Base-by-base conservation (phyloP, 306 rosid species). In the Abrus precatorius region DNA sequence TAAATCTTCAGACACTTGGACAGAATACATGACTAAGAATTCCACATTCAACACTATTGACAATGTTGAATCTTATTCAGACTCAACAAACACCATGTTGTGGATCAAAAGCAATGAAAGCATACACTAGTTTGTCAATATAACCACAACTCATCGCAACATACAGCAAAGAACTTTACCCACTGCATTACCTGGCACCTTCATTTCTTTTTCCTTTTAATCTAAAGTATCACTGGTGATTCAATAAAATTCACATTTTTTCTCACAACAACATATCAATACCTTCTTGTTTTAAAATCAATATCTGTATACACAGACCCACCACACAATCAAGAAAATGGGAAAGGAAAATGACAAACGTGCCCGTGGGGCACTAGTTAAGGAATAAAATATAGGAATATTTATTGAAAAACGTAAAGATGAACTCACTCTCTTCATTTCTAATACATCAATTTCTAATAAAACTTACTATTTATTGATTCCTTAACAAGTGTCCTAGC, bases 1-100 rank as follows among this genome's bases (percentile, higher is more conserved):
- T 41, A 61, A 13, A 60, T 44, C 33, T 2, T 20, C 4, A 3
- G 36, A 62, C 44, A 52, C 49, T 53, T 40, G 40, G 34, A 61
- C 14, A 82, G 32, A 32, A 69, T 8, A 44, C 70, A 59, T 57
- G 43, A 74, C 9, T 45, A 48, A 62, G 41, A 52, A 29, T 76
- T 40, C 30, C 33, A 29, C 49, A 9, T 6, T 8, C 20, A 69
- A 62, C 49, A 14, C n/a, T 81, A 38, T 36, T 0, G 32, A 34
- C 5, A 54, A 33, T 32, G 47, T 40, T 7, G 3, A 9, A 84
- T 38, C 67, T 53, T 20, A 49, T 73, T 43, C 32, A 56, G 62
- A 69, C 14, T 76, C 44, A 52, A 80, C 30, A 60, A 29, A 34
- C 56, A 63, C 45, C 56, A 65, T 52, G 20, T 9, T 8, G 3